phyloP scores from a whole-genome alignment of 305 asterid species.

The Ilex paraguariensis region DNA sequence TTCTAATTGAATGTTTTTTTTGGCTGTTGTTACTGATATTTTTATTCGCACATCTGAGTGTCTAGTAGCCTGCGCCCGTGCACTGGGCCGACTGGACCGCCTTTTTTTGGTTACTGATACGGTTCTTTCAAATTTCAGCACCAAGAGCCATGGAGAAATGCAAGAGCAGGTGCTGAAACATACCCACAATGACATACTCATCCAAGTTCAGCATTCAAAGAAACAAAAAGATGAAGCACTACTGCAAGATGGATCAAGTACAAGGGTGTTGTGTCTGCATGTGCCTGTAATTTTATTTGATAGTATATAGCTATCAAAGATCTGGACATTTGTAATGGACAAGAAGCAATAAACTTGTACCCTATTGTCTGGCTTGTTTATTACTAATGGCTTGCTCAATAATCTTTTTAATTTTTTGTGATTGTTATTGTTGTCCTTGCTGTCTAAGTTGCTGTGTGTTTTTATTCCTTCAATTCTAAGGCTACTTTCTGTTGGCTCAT shows the following conservation, averaged over 20 bases:
- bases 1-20: not conserved
- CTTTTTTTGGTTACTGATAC: not conserved
- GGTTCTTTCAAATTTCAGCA: conserved; percentile 32
- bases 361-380: conserved; percentile 45
- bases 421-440: conserved; percentile 18
- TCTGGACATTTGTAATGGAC: conserved; percentile 42
- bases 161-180: conserved; percentile 59
- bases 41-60: too few species aligned
- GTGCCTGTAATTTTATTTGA: conserved; percentile 30
- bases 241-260: conserved; percentile 18
- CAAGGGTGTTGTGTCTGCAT: conserved; percentile 28
- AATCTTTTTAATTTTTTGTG: conserved; percentile 9
- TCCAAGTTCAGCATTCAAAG: not conserved
- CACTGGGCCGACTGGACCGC: not conserved
- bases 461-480: conserved; percentile 7
- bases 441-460: conserved; percentile 30
- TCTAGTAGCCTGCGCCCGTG: not conserved
- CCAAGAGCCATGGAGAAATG: conserved; percentile 83
- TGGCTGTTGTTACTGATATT: not conserved
- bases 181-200: not conserved
- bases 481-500: conserved; percentile 5
- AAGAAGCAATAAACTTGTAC: conserved; percentile 33
- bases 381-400: conserved; percentile 29
- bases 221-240: conserved; percentile 1
- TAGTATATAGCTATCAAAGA: conserved; percentile 29